These are phyloP conservation scores for Balakata baccata DNA, from an alignment of 345 rosid species.

Conservation along the genomic window DNA sequence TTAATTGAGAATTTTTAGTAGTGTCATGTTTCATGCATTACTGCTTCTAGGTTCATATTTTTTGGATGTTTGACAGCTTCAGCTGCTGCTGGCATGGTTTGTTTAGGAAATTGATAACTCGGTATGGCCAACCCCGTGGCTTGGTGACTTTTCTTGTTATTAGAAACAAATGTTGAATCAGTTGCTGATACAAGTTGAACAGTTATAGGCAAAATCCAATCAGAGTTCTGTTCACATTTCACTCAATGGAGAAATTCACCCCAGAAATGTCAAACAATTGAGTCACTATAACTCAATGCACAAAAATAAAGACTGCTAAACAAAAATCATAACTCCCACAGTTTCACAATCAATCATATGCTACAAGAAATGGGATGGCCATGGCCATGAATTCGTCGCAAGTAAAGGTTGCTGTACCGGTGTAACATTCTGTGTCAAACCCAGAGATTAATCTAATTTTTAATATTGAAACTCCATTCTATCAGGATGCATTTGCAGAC, in stretches of 20 bases:
- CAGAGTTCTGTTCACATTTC: neutral
- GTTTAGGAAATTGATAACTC: too few relatives aligned
- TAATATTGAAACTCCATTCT: too few relatives aligned
- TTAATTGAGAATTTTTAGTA: too few relatives aligned
- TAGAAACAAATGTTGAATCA: too few relatives aligned
- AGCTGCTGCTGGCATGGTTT: too few relatives aligned
- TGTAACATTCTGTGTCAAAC: constrained; percentile 53
- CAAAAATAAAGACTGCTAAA: neutral
- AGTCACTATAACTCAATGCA: neutral
- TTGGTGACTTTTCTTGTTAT: too few relatives aligned
- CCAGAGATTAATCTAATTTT: constrained; percentile 12
- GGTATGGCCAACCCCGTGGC: too few relatives aligned
- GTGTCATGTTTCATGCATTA: too few relatives aligned
- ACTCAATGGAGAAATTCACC: neutral
- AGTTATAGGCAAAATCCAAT: neutral
- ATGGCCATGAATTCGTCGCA: constrained; percentile 56
- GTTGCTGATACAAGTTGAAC: too few relatives aligned
- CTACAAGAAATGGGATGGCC: constrained; percentile 59
- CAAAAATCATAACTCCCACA: neutral
- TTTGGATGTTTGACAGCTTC: too few relatives aligned
- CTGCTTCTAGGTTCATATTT: too few relatives aligned
- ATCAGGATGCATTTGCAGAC: neutral
- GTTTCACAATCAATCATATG: constrained; percentile 36
- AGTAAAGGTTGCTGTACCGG: constrained; percentile 45
- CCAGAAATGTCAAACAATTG: neutral